phyloP scores from a whole-genome alignment of 2,329 filamentous ascomycete species.

The Fusarium acutatum region DNA sequence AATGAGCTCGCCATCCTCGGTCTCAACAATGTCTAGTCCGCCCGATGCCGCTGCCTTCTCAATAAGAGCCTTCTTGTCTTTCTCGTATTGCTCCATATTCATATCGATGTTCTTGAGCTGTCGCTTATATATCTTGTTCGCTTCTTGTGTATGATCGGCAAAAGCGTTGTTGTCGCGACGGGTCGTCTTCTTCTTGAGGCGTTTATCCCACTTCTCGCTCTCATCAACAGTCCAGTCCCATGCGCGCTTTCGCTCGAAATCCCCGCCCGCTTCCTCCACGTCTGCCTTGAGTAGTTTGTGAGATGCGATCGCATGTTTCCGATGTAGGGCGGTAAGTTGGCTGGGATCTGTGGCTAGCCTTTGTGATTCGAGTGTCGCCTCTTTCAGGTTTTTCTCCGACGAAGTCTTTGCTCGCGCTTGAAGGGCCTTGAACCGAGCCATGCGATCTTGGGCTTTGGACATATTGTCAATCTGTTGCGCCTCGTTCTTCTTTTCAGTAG shows the following conservation, averaged over 20 bases:
- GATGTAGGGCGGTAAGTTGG: conserved; percentile 79
- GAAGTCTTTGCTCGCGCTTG: conserved; percentile 81
- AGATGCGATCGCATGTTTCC: conserved; percentile 85
- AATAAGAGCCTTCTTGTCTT: conserved; percentile 84
- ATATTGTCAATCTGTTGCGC: conserved; percentile 43
- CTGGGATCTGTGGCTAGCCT: conserved; percentile 80
- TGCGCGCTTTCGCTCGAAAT: conserved; percentile 96
- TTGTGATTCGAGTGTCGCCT: conserved; percentile 84
- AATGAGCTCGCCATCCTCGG: conserved; percentile 91
- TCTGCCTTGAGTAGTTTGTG: conserved; percentile 96
- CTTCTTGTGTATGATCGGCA: conserved; percentile 86
- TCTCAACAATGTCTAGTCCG: conserved; percentile 92
- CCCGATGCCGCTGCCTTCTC: conserved; percentile 86
- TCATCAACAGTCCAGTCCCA: conserved; percentile 99
- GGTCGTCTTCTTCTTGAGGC: conserved; percentile 83
- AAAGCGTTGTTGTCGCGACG: conserved; percentile 89
- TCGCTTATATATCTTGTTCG: conserved; percentile 91
- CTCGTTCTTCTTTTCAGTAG: conserved; percentile 28
- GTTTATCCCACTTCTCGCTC: conserved; percentile 91
- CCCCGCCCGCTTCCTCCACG: conserved; percentile 82
- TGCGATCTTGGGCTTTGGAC: conserved; percentile 68
- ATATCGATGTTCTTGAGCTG: conserved; percentile 81
- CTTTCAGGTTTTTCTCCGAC: conserved; percentile 79
- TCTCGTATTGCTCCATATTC: conserved; percentile 85
- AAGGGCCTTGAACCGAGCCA: conserved; percentile 86